phyloP scores from a whole-genome alignment of 1,139 yeast species.

The Yamadazyma atmosphaerica region DNA sequence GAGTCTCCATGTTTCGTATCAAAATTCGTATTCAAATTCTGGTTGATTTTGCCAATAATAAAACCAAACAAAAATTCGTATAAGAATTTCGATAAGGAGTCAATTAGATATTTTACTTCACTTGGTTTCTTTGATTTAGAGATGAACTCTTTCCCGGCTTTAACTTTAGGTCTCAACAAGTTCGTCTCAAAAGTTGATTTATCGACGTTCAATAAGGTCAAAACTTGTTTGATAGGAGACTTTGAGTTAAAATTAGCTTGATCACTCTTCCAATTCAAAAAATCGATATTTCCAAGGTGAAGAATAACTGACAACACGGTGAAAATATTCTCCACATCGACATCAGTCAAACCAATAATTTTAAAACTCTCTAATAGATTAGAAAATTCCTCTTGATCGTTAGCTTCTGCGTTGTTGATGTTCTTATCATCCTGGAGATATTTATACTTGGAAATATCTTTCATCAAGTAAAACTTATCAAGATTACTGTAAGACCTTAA shows the following conservation, averaged over 20 bases:
- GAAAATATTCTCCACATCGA: conserved; percentile 61
- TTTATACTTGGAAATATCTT: conserved; percentile 47
- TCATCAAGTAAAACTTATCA: conserved; percentile 47
- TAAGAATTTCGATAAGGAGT: conserved; percentile 83
- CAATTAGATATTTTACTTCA: conserved; percentile 80
- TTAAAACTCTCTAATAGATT: conserved; percentile 64
- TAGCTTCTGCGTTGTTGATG: conserved; percentile 54
- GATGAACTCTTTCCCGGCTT: conserved; percentile 88
- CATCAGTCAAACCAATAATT: conserved; percentile 66
- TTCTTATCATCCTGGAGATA: conserved; percentile 56
- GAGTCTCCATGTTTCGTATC: conserved; percentile 7
- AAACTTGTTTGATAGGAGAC: conserved; percentile 56
- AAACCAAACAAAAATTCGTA: conserved; percentile 83
- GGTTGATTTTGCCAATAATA: conserved; percentile 75
- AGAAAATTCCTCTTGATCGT: conserved; percentile 70
- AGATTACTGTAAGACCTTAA: conserved; percentile 65
- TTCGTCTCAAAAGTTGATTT: conserved; percentile 53
- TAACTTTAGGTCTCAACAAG: conserved; percentile 78
- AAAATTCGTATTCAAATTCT: conserved; percentile 46
- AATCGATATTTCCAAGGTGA: conserved; percentile 83
- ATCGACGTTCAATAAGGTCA: conserved; percentile 66
- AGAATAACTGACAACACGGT: conserved; percentile 72
- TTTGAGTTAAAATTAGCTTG: conserved; percentile 70
- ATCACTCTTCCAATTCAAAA: conserved; percentile 69
- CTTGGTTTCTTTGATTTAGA: conserved; percentile 75